Evolutionary conservation across 164 flowering plant species (phyloP).

Genomic region (Warburgia ugandensis): DNA sequence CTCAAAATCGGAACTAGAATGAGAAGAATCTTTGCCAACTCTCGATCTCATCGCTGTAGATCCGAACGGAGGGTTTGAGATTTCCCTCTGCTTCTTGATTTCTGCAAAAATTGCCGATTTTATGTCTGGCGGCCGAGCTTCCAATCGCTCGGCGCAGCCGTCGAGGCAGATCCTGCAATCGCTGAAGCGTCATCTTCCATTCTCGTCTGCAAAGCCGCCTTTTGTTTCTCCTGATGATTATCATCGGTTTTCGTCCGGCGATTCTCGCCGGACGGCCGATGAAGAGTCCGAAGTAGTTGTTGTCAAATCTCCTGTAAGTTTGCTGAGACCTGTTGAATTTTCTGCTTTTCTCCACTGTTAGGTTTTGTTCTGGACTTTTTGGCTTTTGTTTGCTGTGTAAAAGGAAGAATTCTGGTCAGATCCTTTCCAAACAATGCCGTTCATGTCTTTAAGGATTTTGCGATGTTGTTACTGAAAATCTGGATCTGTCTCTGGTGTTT

Average conservation of each 20-base stretch:
- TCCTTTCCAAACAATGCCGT: too few relatives aligned
- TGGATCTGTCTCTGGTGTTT: too few relatives aligned
- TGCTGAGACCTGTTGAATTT: neutral
- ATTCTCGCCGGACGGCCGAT: conserved; percentile 3
- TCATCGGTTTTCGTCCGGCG: conserved; percentile 20
- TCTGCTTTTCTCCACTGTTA: neutral
- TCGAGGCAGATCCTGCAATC: conserved; percentile 36
- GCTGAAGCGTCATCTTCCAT: conserved; percentile 23
- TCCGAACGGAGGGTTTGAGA: neutral
- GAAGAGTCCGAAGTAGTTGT: conserved; percentile 20
- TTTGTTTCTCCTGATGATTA: conserved; percentile 25
- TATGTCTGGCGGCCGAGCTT: conserved; percentile 43
- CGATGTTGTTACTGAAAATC: too few relatives aligned
- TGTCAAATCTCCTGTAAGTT: conserved; percentile 26
- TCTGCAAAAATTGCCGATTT: neutral
- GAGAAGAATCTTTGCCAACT: neutral
- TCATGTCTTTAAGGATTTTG: too few relatives aligned
- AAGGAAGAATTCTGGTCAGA: too few relatives aligned
- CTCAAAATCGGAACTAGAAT: neutral
- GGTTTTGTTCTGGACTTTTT: neutral
- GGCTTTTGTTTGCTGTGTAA: too few relatives aligned
- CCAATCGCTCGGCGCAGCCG: conserved; percentile 27
- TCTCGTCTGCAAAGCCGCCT: conserved; percentile 26
- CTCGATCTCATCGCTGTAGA: conserved; percentile 7
- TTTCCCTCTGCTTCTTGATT: neutral